Evolutionary conservation across 139 green algal species (phyloP).

Genomic region (Parachlorella kessleri): DNA sequence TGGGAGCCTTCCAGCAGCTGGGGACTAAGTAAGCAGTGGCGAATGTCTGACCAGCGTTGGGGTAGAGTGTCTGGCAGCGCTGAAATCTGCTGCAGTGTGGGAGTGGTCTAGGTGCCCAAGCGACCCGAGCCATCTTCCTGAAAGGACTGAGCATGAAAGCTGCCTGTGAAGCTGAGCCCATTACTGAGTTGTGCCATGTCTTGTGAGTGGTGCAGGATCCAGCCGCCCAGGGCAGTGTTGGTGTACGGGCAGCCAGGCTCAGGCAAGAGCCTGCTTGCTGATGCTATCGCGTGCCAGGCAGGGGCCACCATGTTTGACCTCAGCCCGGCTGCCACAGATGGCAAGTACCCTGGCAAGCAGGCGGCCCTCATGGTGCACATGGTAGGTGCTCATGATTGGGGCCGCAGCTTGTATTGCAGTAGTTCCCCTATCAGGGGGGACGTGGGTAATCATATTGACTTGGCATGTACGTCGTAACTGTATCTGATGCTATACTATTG

Average conservation of each 20-base stretch:
- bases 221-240: slow-evolving; percentile 69
- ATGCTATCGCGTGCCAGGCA: slow-evolving; percentile 59
- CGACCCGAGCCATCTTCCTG: no score
- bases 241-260: slow-evolving; percentile 78
- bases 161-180: no score
- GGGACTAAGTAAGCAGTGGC: slow-evolving; percentile 6
- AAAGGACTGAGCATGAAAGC: no score
- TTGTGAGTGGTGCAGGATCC: no score
- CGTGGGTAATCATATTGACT: no score
- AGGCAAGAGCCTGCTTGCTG: slow-evolving; percentile 85
- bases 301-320: slow-evolving; percentile 89
- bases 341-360: slow-evolving; percentile 85
- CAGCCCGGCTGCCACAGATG: slow-evolving; percentile 76
- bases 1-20: slow-evolving; percentile 49
- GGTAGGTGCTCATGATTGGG: slow-evolving; percentile 39
- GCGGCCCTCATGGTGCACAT: slow-evolving; percentile 89
- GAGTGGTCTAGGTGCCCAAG: no score
- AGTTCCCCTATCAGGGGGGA: no score
- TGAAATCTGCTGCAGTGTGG: no score
- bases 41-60: not conserved
- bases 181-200: no score
- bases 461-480: no score
- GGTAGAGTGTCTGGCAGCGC: not conserved
- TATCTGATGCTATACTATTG: no score
- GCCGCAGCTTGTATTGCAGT: no score